phyloP scores from a whole-genome alignment of 2,329 filamentous ascomycete genomes.

The Hypoxylon sp. region DNA sequence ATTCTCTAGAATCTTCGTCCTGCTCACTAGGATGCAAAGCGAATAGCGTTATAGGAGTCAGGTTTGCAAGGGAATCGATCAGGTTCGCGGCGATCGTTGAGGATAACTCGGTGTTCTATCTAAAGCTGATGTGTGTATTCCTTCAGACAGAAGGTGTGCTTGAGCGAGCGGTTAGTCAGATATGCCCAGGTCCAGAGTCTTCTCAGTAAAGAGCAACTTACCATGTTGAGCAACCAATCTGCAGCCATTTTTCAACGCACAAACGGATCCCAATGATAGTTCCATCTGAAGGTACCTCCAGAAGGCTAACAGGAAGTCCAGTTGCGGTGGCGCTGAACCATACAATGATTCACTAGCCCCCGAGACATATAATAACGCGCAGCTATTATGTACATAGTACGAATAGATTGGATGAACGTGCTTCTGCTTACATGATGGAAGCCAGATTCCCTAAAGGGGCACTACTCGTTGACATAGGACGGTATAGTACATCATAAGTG shows the following conservation, averaged over 20 bases:
- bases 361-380: neutral
- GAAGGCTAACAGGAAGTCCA: conserved; percentile 9
- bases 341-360: conserved; percentile 15
- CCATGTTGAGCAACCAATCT: neutral
- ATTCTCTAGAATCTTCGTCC: too few relatives aligned
- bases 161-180: neutral
- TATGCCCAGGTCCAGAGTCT: neutral
- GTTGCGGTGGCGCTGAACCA: neutral
- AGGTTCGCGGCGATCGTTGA: neutral
- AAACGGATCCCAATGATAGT: neutral
- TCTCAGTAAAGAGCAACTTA: neutral
- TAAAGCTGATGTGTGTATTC: neutral
- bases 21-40: neutral
- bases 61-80: neutral
- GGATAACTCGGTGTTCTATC: neutral
- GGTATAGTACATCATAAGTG: neutral
- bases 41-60: neutral
- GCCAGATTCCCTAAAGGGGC: neutral
- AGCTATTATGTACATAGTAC: neutral
- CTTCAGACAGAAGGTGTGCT: neutral
- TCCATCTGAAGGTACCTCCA: neutral
- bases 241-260: too few relatives aligned
- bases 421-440: conserved; percentile 8
- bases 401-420: neutral
- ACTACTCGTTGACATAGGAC: neutral